phyloP scores from a whole-genome alignment of 2,329 filamentous ascomycete genomes.

The Penicillium polonicum region DNA sequence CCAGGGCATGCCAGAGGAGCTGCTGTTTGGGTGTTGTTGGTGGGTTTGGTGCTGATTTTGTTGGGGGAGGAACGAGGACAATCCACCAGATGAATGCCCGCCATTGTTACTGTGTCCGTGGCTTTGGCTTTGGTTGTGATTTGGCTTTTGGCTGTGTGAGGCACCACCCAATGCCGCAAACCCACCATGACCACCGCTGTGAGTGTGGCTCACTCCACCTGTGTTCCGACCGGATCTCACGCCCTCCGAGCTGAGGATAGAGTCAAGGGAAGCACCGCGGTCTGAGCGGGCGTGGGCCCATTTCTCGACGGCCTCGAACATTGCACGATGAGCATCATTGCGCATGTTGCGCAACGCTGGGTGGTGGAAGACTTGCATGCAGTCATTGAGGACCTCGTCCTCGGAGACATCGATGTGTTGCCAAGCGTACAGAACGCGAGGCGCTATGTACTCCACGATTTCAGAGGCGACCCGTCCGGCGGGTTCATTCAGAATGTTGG shows the following conservation, averaged over 20 bases:
- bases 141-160: conserved; percentile 17
- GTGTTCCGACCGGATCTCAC: conserved; percentile 77
- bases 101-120: conserved; percentile 15
- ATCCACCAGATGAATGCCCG: conserved; percentile 14
- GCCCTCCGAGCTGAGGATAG: conserved; percentile 75
- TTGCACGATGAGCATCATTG: conserved; percentile 77
- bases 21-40: conserved; percentile 21
- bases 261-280: conserved; percentile 65
- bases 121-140: conserved; percentile 14
- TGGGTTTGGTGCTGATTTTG: conserved; percentile 5
- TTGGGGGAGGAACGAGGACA: conserved; percentile 24
- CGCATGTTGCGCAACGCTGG: conserved; percentile 74
- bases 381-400: conserved; percentile 78
- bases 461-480: conserved; percentile 71
- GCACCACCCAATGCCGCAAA: conserved; percentile 28
- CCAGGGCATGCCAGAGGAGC: conserved; percentile 25
- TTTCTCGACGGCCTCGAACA: conserved; percentile 80
- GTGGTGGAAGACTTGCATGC: conserved; percentile 84
- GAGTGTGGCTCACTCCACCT: conserved; percentile 33
- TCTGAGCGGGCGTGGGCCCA: conserved; percentile 74
- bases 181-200: conserved; percentile 27
- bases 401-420: conserved; percentile 81
- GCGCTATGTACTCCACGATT: conserved; percentile 82
- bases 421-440: conserved; percentile 88
- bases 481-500: conserved; percentile 73